Base-by-base conservation (phyloP, 495 filamentous ascomycete species). In the Penicillium turbatum region DNA sequence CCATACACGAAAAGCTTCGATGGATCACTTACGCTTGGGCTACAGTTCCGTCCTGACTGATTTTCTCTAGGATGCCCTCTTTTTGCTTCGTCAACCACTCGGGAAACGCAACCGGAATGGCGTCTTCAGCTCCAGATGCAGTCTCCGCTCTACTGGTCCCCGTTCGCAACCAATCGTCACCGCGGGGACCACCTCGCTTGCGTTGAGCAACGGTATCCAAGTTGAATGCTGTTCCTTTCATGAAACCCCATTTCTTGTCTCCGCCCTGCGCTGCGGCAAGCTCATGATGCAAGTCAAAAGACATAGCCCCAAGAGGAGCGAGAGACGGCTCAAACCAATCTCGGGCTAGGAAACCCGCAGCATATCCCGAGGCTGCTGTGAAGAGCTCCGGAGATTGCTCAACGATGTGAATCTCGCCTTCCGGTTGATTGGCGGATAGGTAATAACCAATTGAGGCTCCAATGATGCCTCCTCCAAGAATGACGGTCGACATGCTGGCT, bases 401-500 rank as follows among this genome's bases (percentile, higher is more conserved):
- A 45, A 92, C 65, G 34, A 92, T 79, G 59, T 90, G 83, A 54
- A 92, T 85, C 36, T 74, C 72, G 10, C 77, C 69, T 4, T 76
- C 67, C 15, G 72, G 67, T 15, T 78, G 77, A 46, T 46, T 59
- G n/a, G 68, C 42, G 16, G 64, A 64, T 39, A 90, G 79, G 63
- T 89, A 89, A 67, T 86, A 90, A 10, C 88, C 89, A 21, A 85
- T 88, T n/a, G 86, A 86, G 41, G 81, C 66, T 53, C 87, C 87
- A 35, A 93, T 89, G 67, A 93, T 90, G 46, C 89, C 88, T 44
- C 81, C 80, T 43, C 89, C 89, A 41, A 93, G 67, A 52, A 92
- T 90, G 29, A 90, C 80, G 16, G 84, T 91, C 24, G 72, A 51
- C 74, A 76, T 76, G 29, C 0, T 41, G 21, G 32, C 16, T 44